A percentile compares a stretch with the other conserved stretches of the same genome.
Evolutionary conservation across 148 eudicot genomes (phyloP).

Genomic region (Camellia japonica): DNA sequence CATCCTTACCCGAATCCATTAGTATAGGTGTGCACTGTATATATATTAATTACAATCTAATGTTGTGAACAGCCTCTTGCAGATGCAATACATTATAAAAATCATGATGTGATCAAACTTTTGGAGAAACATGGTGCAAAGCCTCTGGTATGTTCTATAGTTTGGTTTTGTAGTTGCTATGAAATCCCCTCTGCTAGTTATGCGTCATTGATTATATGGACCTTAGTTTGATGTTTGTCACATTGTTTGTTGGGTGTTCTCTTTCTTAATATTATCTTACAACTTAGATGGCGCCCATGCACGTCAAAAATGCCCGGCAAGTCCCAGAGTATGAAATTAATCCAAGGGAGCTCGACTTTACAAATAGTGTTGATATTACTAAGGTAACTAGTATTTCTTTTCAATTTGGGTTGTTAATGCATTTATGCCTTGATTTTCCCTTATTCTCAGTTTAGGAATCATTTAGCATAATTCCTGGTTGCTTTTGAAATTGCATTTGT

Average conservation of each 20-base stretch:
- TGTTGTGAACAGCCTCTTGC: slow-evolving; percentile 86
- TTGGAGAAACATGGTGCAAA: slow-evolving; percentile 89
- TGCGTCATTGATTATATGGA: neutral
- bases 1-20: too few species aligned
- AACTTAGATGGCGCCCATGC: slow-evolving; percentile 79
- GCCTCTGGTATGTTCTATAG: slow-evolving; percentile 54
- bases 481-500: neutral
- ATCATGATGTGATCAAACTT: slow-evolving; percentile 74
- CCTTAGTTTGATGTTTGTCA: slow-evolving; percentile 3
- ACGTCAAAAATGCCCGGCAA: slow-evolving; percentile 67
- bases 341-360: slow-evolving; percentile 76
- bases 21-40: neutral
- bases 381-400: slow-evolving; percentile 46
- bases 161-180: slow-evolving; percentile 7
- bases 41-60: neutral
- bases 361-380: slow-evolving; percentile 56
- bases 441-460: neutral
- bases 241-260: slow-evolving; percentile 23
- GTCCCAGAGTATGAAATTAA: slow-evolving; percentile 95
- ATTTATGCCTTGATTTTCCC: neutral
- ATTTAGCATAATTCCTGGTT: neutral
- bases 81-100: slow-evolving; percentile 90
- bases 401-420: neutral
- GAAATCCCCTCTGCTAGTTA: neutral
- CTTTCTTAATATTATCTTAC: slow-evolving; percentile 9